Conservation (phyloP, 768 basidiomycete genomes). For the Rhizopogon rudus region DNA sequence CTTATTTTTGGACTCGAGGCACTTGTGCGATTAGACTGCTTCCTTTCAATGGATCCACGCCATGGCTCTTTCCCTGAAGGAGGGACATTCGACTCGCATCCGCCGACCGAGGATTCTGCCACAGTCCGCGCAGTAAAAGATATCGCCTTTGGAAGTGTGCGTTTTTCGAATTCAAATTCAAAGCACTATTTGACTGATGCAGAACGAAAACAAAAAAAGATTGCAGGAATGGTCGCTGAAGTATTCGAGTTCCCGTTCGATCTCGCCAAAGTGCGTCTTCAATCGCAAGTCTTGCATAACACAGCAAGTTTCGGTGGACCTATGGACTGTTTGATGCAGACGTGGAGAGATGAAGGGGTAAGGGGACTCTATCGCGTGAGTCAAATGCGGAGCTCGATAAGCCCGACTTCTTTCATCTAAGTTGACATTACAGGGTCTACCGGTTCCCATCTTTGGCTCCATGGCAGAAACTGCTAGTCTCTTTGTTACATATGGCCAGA, state of each 20-base stretch:
- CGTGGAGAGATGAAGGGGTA: constrained; percentile 52
- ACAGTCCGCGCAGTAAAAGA: constrained; percentile 34
- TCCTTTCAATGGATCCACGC: constrained; percentile 8
- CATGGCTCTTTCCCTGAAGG: constrained; percentile 10
- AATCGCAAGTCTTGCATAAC: constrained; percentile 77
- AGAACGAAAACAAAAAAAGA: constrained; percentile 28
- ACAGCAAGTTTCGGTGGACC: constrained; percentile 54
- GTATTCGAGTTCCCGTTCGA: constrained; percentile 93
- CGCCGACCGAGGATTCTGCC: neutral
- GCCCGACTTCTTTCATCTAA: too few relatives aligned
- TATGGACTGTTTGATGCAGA: constrained; percentile 56
- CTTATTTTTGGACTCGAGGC: neutral
- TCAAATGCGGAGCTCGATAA: constrained; percentile 4
- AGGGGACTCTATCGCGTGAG: constrained; percentile 50
- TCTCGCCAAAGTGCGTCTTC: constrained; percentile 86
- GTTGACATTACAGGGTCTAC: constrained; percentile 56
- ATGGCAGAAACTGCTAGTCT: constrained; percentile 85
- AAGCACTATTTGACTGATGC: neutral
- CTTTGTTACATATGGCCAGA: constrained; percentile 76
- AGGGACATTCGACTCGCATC: neutral
- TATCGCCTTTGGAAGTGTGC: constrained; percentile 45
- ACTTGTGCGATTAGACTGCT: neutral
- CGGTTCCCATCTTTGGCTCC: constrained; percentile 80
- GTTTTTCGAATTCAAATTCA: constrained; percentile 10
- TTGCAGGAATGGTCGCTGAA: constrained; percentile 82